Percentiles rank a stretch among this genome's conserved stretches.
Conservation (phyloP, 371 early-diverging fungal species). For the Saksenaea oblongispora region DNA sequence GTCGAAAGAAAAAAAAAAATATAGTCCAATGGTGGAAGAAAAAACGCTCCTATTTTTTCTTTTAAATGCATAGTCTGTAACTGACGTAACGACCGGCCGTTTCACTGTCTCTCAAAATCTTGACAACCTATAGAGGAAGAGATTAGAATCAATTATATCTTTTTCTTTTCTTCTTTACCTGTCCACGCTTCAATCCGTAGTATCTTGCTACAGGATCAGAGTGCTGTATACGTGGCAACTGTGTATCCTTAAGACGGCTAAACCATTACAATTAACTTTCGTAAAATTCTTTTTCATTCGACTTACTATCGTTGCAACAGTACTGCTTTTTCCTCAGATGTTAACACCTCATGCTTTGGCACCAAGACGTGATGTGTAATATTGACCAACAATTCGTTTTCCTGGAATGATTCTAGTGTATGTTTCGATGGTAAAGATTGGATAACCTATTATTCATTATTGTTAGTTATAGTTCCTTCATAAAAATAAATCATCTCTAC, state of each 20-base stretch:
- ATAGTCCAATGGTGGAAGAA: not conserved
- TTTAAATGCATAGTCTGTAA: constrained; percentile 87
- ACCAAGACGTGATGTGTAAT: constrained; percentile 98
- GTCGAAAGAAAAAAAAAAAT: not conserved
- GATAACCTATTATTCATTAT: constrained; percentile 46
- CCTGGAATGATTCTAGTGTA: constrained; percentile 92
- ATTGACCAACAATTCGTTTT: constrained; percentile 96
- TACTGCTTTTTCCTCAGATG: constrained; percentile 88
- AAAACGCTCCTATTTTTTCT: not conserved
- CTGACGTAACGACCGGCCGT: constrained; percentile 97
- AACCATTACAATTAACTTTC: not conserved
- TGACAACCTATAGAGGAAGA: constrained; percentile 67
- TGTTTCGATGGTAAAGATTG: constrained; percentile 74
- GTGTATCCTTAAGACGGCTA: constrained; percentile 92
- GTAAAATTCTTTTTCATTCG: not conserved
- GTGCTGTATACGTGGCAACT: constrained; percentile 93
- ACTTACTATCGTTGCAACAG: constrained; percentile 92
- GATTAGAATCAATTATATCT: not conserved
- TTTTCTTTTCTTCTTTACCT: constrained; percentile 48
- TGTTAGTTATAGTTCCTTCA: not conserved
- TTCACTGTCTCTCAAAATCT: constrained; percentile 95
- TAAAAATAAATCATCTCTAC: constrained; percentile 24
- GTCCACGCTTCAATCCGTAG: constrained; percentile 95
- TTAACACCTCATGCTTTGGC: constrained; percentile 93
- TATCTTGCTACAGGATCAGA: constrained; percentile 97